Conservation (phyloP, 345 rosid genomes). For the Salix brachista region DNA sequence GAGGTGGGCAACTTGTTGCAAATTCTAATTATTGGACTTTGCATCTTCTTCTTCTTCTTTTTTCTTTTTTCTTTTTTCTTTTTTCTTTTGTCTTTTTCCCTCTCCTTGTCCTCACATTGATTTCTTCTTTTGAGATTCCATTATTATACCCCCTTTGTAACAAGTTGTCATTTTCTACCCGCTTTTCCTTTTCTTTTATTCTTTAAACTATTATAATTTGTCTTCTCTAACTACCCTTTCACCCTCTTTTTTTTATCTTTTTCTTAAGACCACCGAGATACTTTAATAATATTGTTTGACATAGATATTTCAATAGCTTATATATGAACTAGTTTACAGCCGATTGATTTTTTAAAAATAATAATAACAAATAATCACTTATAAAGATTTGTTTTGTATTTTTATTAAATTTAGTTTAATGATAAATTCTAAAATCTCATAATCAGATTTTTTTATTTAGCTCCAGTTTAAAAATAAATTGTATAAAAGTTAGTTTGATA, state of each 20-base stretch:
- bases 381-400: no score
- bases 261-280: not conserved
- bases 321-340: no score
- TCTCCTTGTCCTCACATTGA: not conserved
- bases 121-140: not conserved
- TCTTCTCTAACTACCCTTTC: not conserved
- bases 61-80: no score
- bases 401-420: no score
- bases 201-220: not conserved
- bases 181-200: not conserved
- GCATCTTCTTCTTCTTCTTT: no score
- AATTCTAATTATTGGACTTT: not conserved
- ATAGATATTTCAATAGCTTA: no score
- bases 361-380: no score
- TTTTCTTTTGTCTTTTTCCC: not conserved
- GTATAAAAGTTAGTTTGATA: no score
- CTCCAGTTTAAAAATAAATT: no score
- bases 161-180: not conserved
- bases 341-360: no score
- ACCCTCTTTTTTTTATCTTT: not conserved
- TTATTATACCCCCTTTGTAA: not conserved
- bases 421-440: fast-evolving
- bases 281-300: no score
- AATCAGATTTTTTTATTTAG: no score
- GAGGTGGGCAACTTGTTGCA: not conserved